Evolutionary conservation across 805 yeast species (phyloP).

Genomic region (Candida maltosa): DNA sequence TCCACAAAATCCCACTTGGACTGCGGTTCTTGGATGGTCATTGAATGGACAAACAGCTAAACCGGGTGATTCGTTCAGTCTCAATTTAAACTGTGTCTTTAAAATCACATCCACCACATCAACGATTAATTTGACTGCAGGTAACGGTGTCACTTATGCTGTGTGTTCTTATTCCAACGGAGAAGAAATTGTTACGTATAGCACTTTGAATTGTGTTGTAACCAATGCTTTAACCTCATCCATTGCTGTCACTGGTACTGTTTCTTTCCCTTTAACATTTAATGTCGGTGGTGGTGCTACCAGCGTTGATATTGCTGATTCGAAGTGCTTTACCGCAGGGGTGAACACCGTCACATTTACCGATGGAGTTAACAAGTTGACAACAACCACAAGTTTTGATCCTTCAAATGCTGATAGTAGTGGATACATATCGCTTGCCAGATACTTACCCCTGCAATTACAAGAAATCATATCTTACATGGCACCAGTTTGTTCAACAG

Average conservation of each 20-base stretch:
- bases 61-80: constrained; percentile 25
- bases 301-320: constrained; percentile 14
- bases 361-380: constrained; percentile 14
- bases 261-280: constrained; percentile 20
- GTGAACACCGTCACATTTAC: constrained; percentile 14
- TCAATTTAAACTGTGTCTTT: constrained; percentile 23
- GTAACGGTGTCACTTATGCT: constrained; percentile 14
- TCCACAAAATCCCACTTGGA: constrained; percentile 14
- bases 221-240: constrained; percentile 9
- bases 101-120: constrained; percentile 16
- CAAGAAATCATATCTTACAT: constrained; percentile 10
- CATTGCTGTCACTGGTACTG: constrained; percentile 15
- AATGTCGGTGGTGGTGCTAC: constrained; percentile 16
- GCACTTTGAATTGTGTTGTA: constrained; percentile 18
- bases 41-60: constrained; percentile 12
- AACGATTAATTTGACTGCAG: constrained; percentile 12
- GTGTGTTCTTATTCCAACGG: constrained; percentile 19
- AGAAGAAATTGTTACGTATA: constrained; percentile 13
- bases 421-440: too few relatives aligned
- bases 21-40: constrained; percentile 18
- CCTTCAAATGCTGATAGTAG: too few relatives aligned
- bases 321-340: constrained; percentile 17
- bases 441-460: constrained; percentile 12
- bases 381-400: constrained; percentile 10
- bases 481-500: constrained; percentile 16